Base-by-base conservation (phyloP, 768 basidiomycete species). In the Serendipita vermifera region DNA sequence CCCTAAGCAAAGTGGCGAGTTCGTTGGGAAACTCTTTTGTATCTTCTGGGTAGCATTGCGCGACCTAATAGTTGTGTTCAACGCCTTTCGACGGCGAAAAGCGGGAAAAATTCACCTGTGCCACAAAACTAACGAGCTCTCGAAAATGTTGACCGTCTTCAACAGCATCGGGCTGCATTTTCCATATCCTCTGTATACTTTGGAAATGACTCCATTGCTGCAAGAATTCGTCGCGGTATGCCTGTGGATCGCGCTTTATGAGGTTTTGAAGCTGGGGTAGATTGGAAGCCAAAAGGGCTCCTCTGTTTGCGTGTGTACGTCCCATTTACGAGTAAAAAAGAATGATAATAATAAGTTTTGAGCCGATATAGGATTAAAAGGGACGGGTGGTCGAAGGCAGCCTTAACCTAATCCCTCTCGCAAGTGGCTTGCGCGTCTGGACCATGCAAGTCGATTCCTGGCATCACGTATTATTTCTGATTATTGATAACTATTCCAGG, bases 131-230 rank as follows among this genome's bases (percentile, higher is more conserved):
- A 33, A 97, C 81, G 32, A 98, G 78, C 63, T 97, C 91, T 58
- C 82, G 72, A 63, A 93, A 93, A 61, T 87, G 81, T 32, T 83
- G 74, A 0, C 85, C 84, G 63, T 93, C 86, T 64, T 93, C 91
- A 15, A 61, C 14, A 57, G 56, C 32, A 64, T 82, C 80, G 1
- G 92, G 88, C 64, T 81, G 82, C 58, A 84, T 73, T 62, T 77
- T 76, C 64, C 92, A 91, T 60, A 99, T 86, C 63, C 89, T 80
- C 32, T 87, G 80, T 56, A 86, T 82, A 61, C 82, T 86, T 62
- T 86, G 80, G 70, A 93, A 98, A 68, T 94, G 89, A 59, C 87
- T 88, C 85, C 91, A 96, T 75, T 99, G 94, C 61, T 90, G 90
- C 14, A 92, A 66, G 62, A 98, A 99, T 63, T 99, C 96, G 59